Base-by-base conservation (phyloP, 495 filamentous ascomycete genomes). In the Recurvomyces mirabilis region DNA sequence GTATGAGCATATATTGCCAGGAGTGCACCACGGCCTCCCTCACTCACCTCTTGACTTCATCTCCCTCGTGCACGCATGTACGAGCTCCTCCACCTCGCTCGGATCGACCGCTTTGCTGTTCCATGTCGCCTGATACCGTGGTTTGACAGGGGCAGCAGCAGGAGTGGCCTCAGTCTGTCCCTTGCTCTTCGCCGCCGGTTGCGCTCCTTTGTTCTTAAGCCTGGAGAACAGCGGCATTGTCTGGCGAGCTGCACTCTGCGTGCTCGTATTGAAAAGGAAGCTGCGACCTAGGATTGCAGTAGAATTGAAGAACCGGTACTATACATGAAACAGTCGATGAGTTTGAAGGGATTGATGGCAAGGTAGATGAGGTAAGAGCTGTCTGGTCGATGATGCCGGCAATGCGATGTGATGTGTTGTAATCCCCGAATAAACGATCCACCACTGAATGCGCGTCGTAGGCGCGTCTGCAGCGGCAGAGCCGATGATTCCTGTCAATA, bases 121-220 rank as follows among this genome's bases (percentile, higher is more conserved):
- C 81, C 87, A 98, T 53, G 89, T 82, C 62, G 96, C 87, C 35
- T 83, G 81, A 82, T 87, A 94, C 58, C 71, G 72, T 43, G 84
- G 84, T 59, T 87, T 87, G 38, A 72, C 64, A 28, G 72, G 71
- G 22, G 65, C 63, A 13, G 62, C 57, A 41, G 70, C 56, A 23
- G 71, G 64, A 48, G 69, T 58, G 46, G 74, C 63, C 52, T 79
- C 71, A 5, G 71, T 49, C 41, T 64, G 59, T 56, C 73, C 74
- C 46, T 72, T 71, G 47, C 69, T 68, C 56, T 74, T 74, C 44
- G 74, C 57, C 31, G 52, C 56, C 22, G 54, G 28, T 21, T 56
- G 43, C 19, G 56, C 52, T 32, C 62, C 62, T 48, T 58, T 65
- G 34, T 49, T 53, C 52, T 60, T 59, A 52, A 65, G 58, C 38